Evolutionary conservation across 2,329 filamentous ascomycete genomes (phyloP), one percentile per base, ranked within the genome.

Genomic region (Chrysoporthe austroafricana): DNA sequence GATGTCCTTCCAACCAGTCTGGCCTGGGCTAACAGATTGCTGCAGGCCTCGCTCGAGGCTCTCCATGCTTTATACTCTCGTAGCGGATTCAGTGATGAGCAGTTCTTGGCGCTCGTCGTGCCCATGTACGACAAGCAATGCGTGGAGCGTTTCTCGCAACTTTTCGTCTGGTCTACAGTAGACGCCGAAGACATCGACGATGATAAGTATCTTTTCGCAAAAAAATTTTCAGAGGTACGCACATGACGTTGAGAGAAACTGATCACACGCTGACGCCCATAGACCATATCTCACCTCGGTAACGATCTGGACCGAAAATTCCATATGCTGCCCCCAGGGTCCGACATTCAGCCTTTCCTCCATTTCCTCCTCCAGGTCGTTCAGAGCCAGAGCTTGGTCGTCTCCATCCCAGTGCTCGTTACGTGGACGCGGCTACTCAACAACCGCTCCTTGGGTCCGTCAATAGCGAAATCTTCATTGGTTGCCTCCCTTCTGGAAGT

Each of bases 401-500:
- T 99, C 21, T 97, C 96, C 1, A 97, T 98, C 73, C 95, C 96
- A 2, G 89, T 96, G 11, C 84, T 99, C 57, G 92, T 97, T 73
- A 91, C 92, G 32, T 98, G 94, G 94, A 94, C 91, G 9, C 91
- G 91, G 72, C 83, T 98, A 62, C 83, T 99, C 56, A 87, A 86
- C 71, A 91, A 92, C 66, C 86, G 88, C 62, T 82, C 85, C n/a
- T 86, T 96, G 63, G 88, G 90, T 11, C 81, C 81, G 5, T 83
- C 87, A 82, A 81, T 92, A 79, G 79, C 88, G 79, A 78, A 88
- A 79, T 78, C 87, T 79, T 74, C 86, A 74, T 84, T 92, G 72
- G 88, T 97, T 71, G 91, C 90, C 2, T 88, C 90, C 3, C 84
- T 98, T 59, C 81, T 98, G 32, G 91, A 96, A 75, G 87, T 92